Evolutionary conservation across 2,329 filamentous ascomycete species (phyloP).

Genomic region (Fusarium sp.): DNA sequence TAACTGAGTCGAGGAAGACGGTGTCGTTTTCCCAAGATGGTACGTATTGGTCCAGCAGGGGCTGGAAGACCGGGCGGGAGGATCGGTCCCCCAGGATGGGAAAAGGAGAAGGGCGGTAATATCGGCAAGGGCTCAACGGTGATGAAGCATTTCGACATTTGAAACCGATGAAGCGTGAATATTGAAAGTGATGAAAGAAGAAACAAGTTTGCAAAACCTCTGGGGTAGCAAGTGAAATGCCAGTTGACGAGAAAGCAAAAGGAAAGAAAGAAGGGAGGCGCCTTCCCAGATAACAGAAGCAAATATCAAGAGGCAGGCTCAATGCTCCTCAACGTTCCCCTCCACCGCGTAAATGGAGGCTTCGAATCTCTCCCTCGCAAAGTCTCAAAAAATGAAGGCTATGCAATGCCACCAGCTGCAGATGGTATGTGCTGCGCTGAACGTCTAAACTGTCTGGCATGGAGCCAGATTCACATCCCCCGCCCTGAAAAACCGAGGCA

Average conservation of each 20-base stretch:
- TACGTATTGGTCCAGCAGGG: neutral
- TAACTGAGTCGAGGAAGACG: neutral
- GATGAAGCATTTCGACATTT: constrained; percentile 17
- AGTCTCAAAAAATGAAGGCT: neutral
- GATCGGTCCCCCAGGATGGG: neutral
- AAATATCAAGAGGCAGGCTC: neutral
- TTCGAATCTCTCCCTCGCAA: constrained; percentile 24
- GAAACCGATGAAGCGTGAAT: neutral
- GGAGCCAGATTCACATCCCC: constrained; percentile 17
- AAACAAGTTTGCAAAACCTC: neutral
- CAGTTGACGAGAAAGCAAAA: constrained; percentile 23
- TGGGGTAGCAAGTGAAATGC: neutral
- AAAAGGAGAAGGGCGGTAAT: neutral
- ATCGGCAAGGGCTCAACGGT: constrained; percentile 2
- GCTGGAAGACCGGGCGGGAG: neutral
- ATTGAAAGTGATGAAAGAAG: neutral
- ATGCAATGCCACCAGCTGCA: neutral
- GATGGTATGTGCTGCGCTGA: constrained; percentile 25
- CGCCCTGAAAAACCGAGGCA: constrained; percentile 9
- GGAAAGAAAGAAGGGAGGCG: neutral
- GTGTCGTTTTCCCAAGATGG: neutral
- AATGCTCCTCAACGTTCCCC: neutral
- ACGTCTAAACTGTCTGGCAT: constrained; percentile 31
- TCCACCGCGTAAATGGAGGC: neutral
- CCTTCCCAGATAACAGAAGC: constrained; percentile 1